phyloP scores from a whole-genome alignment of 2,329 filamentous ascomycete genomes.

The Aspergillus uvarum region DNA sequence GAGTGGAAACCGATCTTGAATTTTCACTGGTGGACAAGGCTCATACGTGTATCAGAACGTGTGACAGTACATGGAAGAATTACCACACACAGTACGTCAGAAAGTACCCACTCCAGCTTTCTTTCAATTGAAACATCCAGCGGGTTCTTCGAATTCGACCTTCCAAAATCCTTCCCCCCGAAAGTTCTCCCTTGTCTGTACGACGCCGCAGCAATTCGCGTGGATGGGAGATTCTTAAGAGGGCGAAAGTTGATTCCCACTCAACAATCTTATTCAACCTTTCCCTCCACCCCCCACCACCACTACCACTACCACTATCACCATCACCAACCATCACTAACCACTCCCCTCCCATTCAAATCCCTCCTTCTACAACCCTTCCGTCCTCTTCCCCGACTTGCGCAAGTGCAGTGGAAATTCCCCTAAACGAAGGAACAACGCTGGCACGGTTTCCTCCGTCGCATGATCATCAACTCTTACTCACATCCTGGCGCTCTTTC shows the following conservation, averaged over 20 bases:
- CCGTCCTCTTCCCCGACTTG: constrained; percentile 8
- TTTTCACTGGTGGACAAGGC: neutral
- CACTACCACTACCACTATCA: no score
- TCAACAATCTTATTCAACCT: neutral
- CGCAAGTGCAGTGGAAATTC: constrained; percentile 12
- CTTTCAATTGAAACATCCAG: constrained; percentile 29
- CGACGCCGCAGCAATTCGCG: constrained; percentile 13
- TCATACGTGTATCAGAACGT: constrained; percentile 10
- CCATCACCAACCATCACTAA: neutral
- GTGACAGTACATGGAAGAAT: constrained; percentile 12
- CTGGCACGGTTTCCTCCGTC: constrained; percentile 19
- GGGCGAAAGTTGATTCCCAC: constrained; percentile 5
- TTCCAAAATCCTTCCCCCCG: constrained; percentile 25
- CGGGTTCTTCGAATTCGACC: constrained; percentile 26
- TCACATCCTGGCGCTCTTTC: constrained; percentile 26
- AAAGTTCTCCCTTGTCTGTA: constrained; percentile 21
- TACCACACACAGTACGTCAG: constrained; percentile 16
- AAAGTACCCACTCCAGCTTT: constrained; percentile 24
- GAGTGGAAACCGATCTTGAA: neutral
- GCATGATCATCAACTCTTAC: constrained; percentile 30
- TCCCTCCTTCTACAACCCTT: constrained; percentile 5
- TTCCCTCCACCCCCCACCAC: neutral
- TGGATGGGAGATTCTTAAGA: constrained; percentile 12
- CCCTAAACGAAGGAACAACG: constrained; percentile 16
- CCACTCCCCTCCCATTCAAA: neutral